Evolutionary conservation across 352 stramenopile genomes (phyloP), one percentile per base, ranked within the genome.

Genomic region (Blastocystis sp.): DNA sequence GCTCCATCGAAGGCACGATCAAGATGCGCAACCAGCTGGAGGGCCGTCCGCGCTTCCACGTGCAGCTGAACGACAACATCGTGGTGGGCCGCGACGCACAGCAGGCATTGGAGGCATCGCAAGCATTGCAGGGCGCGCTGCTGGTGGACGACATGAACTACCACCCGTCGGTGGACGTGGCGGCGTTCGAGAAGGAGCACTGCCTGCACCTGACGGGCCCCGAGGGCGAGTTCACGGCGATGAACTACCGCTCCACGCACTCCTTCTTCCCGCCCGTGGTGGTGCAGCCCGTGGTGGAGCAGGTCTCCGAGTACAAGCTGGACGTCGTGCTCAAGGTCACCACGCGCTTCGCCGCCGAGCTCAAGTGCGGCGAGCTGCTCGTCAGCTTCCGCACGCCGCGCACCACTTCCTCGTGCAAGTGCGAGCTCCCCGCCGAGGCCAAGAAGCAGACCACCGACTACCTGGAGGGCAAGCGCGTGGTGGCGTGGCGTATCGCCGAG

Each of bases 361-460:
- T 76, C n/a, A 45, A 40, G 24, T 76, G 60, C 48, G 21, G 19
- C 48, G 76, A 87, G 21, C 43, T 87, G 28, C 57, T 40, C 43
- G 40, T 87, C 60, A 48, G 43, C 64, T 76, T 87, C 61, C 60
- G 38, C 64, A 76, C 64, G 43, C 76, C 76, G 4, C 64, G 24
- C 21, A 87, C 65, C 64, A 70, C 64, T 1, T 78, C 52, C 11
- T 70, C 61, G 0, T 87, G 76, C 42, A 71, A 68, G 21, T 70
- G 60, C 43, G 76, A 87, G 42, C 24, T 87, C 14, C 69, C 69
- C 28, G 69, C 34, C 11, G 69, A 79, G 21, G 69, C 69, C 11
- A 79, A 79, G 69, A 79, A 79, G 48, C 64, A 87, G 48, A 43
- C 64, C 11, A 62, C 76, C 9, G 76, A 87, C n/a, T 87, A 87